phyloP scores from a whole-genome alignment of 169 alveolate genomes.

The Plasmodium vivax region DNA sequence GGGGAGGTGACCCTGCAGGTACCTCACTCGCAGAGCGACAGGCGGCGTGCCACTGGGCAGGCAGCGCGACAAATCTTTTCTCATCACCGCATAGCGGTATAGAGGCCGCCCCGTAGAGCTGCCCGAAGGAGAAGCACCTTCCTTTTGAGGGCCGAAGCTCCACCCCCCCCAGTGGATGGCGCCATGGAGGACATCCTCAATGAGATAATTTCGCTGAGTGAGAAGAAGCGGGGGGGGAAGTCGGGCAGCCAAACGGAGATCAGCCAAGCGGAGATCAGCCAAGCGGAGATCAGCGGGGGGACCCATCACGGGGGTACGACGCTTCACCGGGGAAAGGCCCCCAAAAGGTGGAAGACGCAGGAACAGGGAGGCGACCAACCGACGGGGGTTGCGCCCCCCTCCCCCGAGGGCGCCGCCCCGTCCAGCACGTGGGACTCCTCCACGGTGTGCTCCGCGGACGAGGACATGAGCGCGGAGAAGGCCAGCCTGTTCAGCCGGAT shows the following conservation, averaged over 20 bases:
- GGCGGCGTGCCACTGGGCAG: not conserved
- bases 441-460: constrained; percentile 43
- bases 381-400: not conserved
- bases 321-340: not conserved
- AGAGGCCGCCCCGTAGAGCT: not conserved
- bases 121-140: not conserved
- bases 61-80: not conserved
- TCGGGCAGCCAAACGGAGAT: not conserved
- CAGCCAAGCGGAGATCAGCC: not conserved
- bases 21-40: too few relatives aligned
- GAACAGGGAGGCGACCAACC: not conserved
- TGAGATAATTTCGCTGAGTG: constrained; percentile 50
- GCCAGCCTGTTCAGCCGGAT: constrained; percentile 25
- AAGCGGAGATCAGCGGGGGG: not conserved
- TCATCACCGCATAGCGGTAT: not conserved
- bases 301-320: not conserved
- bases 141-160: not conserved
- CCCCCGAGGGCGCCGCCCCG: not conserved
- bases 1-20: not conserved
- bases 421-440: constrained; percentile 20
- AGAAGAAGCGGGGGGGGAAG: constrained; percentile 20
- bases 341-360: not conserved
- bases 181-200: constrained; percentile 49
- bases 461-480: constrained; percentile 31
- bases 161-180: not conserved